Evolutionary conservation across 352 stramenopile genomes (phyloP), one percentile per base, ranked within the genome.

Genomic region (Globisporangium heterothallicum): DNA sequence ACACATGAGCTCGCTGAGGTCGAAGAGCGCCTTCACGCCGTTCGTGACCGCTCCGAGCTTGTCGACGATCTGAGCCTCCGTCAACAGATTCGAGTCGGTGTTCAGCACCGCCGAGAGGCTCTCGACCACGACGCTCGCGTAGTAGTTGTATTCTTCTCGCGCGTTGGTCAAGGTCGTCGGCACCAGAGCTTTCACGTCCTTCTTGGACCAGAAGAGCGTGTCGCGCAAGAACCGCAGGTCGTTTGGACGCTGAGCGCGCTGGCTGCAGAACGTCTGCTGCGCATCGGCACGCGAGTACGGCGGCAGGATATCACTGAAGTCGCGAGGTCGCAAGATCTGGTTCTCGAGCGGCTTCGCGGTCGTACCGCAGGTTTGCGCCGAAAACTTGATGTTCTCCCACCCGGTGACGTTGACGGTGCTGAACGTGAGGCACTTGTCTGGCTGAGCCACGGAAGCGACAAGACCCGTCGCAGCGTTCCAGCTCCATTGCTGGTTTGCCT

Each of bases 81-180:
- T 29, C 4, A 51, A 13, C 30, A 27, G n/a, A 12, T n/a, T 51
- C 3, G 29, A 26, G 1, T 26, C 8, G 27, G 29, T 29, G 19
- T 18, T 42, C 18, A 29, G 40, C 7, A 32, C 18, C 3, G 12
- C 29, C 29, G 47, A 57, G 25, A 61, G 19, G 12, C 35, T 61
- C 32, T 61, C 55, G 6, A 56, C 32, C n/a, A 61, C 55, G 24
- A 61, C 47, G 19, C 46, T 57, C 6, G 13, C 35, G 25, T 61
- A 56, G 55, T 61, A 61, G 22, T 42, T 56, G 41, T 46, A 57
- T 16, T 40, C 47, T 6, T 56, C 30, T 27, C 44, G 43, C 6
- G 26, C 32, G n/a, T n/a, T n/a, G 18, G 16, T 42, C 1, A 61
- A 19, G 0, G 19, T 42, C 7, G 55, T 22, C 29, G 55, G 47